Conservation (phyloP, 305 asterid species). For the Rubia balearica region DNA sequence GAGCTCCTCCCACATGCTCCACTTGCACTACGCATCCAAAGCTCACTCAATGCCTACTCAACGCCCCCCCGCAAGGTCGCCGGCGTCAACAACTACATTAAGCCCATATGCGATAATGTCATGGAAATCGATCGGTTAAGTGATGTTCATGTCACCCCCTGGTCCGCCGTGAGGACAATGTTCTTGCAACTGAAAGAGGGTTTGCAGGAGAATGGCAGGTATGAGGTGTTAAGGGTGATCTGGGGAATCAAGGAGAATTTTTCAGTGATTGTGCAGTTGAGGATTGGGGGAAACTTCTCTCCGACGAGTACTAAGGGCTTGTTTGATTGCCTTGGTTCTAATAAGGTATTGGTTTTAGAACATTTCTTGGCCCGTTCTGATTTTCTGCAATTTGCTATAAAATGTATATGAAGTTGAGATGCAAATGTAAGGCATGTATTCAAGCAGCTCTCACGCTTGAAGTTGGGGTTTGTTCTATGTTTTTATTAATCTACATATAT, state of each 20-base stretch:
- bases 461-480: neutral
- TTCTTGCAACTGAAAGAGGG: too few species aligned
- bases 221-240: constrained; percentile 40
- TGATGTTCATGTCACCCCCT: constrained; percentile 36
- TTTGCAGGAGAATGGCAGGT: constrained; percentile 32
- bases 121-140: constrained; percentile 81
- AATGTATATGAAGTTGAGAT: neutral
- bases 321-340: constrained; percentile 58
- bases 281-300: constrained; percentile 70
- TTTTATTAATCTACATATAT: neutral
- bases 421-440: neutral
- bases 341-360: neutral
- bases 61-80: constrained; percentile 64
- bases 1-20: constrained; percentile 70
- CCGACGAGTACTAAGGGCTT: constrained; percentile 72
- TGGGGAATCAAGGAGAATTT: constrained; percentile 49
- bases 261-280: constrained; percentile 44
- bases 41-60: constrained; percentile 50
- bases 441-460: neutral
- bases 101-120: constrained; percentile 50
- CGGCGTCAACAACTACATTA: constrained; percentile 47
- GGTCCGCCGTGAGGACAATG: constrained; percentile 55
- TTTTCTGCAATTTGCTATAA: neutral
- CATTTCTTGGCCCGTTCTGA: neutral
- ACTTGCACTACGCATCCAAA: constrained; percentile 65